phyloP scores from a whole-genome alignment of 495 filamentous ascomycete species.

The Hypoxylon lienhwacheense region DNA sequence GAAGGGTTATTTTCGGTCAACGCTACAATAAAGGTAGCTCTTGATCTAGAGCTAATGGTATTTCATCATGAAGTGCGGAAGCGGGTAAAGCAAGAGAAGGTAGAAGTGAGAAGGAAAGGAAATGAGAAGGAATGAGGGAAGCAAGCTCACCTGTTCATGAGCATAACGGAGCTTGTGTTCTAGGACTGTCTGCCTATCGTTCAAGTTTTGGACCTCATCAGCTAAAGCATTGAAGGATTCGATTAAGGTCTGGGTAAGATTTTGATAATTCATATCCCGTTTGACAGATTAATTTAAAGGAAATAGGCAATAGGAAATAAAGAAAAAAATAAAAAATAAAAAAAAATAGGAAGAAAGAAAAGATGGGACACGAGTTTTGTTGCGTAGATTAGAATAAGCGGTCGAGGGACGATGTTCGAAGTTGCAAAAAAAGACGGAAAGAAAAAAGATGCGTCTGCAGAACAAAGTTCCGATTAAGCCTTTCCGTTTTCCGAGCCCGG shows the following conservation, averaged over 20 bases:
- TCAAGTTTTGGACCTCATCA: slow-evolving; percentile 58
- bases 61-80: slow-evolving; percentile 57
- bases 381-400: too few species aligned
- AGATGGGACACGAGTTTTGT: too few species aligned
- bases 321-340: slow-evolving; percentile 10
- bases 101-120: slow-evolving; percentile 4
- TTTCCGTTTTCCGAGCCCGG: too few species aligned
- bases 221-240: slow-evolving; percentile 67
- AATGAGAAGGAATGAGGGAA: background rate
- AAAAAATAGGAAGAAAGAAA: too few species aligned
- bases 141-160: slow-evolving; percentile 54
- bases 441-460: too few species aligned
- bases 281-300: background rate
- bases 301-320: background rate
- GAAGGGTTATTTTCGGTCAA: slow-evolving; percentile 54
- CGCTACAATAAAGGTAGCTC: slow-evolving; percentile 55
- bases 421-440: too few species aligned
- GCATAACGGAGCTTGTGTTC: slow-evolving; percentile 62
- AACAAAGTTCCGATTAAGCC: too few species aligned
- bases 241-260: slow-evolving; percentile 52
- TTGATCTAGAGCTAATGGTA: slow-evolving; percentile 74
- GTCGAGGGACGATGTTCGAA: too few species aligned
- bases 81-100: slow-evolving; percentile 18
- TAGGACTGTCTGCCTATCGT: slow-evolving; percentile 56
- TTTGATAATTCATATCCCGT: slow-evolving; percentile 45